These are phyloP conservation scores for Tricholomella constricta DNA, from an alignment of 768 basidiomycete genomes.

Conservation along the genomic window DNA sequence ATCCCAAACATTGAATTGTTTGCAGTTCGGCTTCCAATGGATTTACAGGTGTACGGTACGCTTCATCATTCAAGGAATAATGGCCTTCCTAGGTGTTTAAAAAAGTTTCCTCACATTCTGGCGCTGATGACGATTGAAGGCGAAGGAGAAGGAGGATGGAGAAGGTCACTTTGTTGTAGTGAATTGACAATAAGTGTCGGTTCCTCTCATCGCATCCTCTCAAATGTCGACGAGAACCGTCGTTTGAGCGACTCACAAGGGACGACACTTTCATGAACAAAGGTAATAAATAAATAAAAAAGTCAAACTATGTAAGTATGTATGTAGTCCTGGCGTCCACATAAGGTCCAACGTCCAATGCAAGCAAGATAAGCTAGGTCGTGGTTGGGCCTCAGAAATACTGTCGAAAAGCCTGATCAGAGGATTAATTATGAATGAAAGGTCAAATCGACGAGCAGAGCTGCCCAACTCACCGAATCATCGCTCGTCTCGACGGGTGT, in stretches of 20 bases:
- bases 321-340: too few species aligned
- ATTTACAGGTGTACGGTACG: conserved; percentile 36
- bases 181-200: too few species aligned
- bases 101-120: conserved; percentile 35
- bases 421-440: not conserved
- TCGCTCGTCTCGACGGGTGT: not conserved
- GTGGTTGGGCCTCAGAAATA: conserved; percentile 1
- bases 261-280: too few species aligned
- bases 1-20: too few species aligned
- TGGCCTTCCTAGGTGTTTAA: too few species aligned
- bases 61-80: conserved; percentile 4
- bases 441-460: not conserved
- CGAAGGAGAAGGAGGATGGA: conserved; percentile 31
- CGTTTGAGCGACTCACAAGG: too few species aligned
- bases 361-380: too few species aligned
- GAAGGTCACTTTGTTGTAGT: not conserved
- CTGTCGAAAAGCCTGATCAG: not conserved
- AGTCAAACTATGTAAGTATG: too few species aligned
- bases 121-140: conserved; percentile 34
- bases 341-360: too few species aligned
- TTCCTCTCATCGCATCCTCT: too few species aligned
- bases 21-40: conserved; percentile 41
- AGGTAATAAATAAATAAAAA: too few species aligned
- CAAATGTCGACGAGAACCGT: too few species aligned
- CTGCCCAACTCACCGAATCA: conserved; percentile 2